phyloP scores from a whole-genome alignment of 345 rosid genomes.

The Brassica carinata region DNA sequence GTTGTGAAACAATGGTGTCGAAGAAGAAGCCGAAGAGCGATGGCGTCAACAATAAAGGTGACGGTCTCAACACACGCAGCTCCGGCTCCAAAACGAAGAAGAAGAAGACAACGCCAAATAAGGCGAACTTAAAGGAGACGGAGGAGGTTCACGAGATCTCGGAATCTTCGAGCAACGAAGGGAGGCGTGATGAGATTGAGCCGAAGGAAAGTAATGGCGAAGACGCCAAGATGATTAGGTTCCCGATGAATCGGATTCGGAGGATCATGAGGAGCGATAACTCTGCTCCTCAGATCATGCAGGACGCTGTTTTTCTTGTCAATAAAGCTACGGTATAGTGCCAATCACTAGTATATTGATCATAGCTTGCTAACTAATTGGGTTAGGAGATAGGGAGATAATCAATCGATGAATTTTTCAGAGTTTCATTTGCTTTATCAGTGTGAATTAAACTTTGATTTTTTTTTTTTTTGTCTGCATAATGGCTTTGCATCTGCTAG shows the following conservation, averaged over 20 bases:
- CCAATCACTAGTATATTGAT: neutral
- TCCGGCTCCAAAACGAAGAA: conserved; percentile 19
- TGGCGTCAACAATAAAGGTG: conserved; percentile 10
- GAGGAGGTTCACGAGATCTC: conserved; percentile 36
- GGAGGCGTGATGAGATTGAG: neutral
- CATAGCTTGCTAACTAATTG: neutral
- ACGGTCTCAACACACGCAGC: neutral
- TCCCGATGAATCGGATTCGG: conserved; percentile 75
- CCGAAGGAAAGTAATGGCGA: conserved; percentile 37
- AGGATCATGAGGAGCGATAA: conserved; percentile 64
- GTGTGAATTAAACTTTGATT: neutral
- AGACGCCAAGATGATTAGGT: conserved; percentile 47
- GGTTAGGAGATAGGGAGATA: neutral
- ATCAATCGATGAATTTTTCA: conserved; percentile 1
- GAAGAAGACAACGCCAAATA: conserved; percentile 22
- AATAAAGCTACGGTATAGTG: conserved; percentile 72
- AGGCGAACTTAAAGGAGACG: neutral
- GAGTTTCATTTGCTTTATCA: neutral
- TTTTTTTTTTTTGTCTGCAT: neutral
- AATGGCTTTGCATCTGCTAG: neutral
- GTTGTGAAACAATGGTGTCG: conserved; percentile 36
- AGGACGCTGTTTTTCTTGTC: conserved; percentile 74
- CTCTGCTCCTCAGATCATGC: conserved; percentile 41
- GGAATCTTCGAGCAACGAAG: conserved; percentile 31
- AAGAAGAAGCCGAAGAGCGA: conserved; percentile 32